Evolutionary conservation across 805 yeast genomes (phyloP), one percentile per base, ranked within the genome.

Genomic region (Grigorovia jiainica): DNA sequence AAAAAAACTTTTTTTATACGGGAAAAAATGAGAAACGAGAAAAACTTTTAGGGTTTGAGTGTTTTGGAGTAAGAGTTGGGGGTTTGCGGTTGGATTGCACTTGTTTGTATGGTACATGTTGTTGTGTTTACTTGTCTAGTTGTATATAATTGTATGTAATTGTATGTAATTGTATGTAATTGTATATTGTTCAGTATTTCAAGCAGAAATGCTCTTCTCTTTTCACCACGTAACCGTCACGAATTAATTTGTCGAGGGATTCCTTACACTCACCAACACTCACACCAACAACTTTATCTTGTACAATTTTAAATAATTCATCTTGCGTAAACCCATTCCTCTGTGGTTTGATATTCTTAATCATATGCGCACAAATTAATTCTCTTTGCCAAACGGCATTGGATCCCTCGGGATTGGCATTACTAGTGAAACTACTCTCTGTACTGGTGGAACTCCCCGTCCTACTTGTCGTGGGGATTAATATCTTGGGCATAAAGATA

Each of bases 221-320:
- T 33, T 20, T 25, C 15, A 16, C 29, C 38, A 43, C 25, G 31
- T 36, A 43, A 25, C 29, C 29, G 20, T 52, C 55, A 1, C 34
- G 15, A 3, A 48, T 34, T 4, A 39, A 19, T 16, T 41, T 44
- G 3, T 47, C 24, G 16, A 60, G 36, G 5, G 63, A 62, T n/a
- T 55, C 59, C 34, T 49, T 57, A 40, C 58, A 57, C 20, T 60
- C 65, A 16, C 65, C 64, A 2, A 56, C 43, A 46, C 64, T 60
- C 33, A 51, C 43, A 1, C 62, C 64, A 7, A 49, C 24, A 8
- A 24, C 11, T 19, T 11, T 11, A 4, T 18, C 15, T 15, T 27
- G 31, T 13, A 27, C n/a, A 13, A n/a, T 27, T 10, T 7, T 10
- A 13, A 27, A 13, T 10, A 27, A 13, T 27, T 27, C 16, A 6